phyloP scores from a whole-genome alignment of 164 flowering plant species.

The Aristolochia contorta region DNA sequence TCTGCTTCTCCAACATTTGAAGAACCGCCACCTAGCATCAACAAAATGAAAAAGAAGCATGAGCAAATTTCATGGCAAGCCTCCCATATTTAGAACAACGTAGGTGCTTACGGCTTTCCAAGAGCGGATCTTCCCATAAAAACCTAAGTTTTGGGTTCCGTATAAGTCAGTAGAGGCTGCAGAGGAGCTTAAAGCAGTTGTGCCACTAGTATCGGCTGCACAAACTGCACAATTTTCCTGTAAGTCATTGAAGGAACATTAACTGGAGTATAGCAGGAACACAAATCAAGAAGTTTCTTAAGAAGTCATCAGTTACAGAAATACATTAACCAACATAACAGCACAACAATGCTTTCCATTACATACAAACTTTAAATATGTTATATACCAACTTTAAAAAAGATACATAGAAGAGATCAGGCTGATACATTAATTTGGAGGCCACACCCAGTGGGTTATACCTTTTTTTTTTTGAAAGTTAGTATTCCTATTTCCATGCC shows the following conservation, averaged over 20 bases:
- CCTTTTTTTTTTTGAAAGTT: too few relatives aligned
- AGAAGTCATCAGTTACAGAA: not conserved
- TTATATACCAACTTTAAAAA: too few relatives aligned
- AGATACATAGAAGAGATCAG: too few relatives aligned
- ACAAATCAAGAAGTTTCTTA: not conserved
- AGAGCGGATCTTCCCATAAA: constrained; percentile 79
- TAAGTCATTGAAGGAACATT: constrained; percentile 3
- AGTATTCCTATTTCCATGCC: too few relatives aligned
- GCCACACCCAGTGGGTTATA: too few relatives aligned
- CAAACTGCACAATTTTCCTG: constrained; percentile 95
- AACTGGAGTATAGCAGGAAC: not conserved
- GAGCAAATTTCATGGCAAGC: not conserved
- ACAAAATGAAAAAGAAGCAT: constrained; percentile 1
- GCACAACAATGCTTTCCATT: too few relatives aligned
- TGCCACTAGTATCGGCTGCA: constrained; percentile 78
- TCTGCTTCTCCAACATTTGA: constrained; percentile 97
- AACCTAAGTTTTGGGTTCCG: constrained; percentile 80
- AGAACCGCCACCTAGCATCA: constrained; percentile 73
- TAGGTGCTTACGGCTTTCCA: constrained; percentile 86
- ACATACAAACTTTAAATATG: too few relatives aligned
- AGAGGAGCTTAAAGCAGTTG: constrained; percentile 65
- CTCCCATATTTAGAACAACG: not conserved
- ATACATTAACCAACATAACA: too few relatives aligned
- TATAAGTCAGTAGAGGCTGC: constrained; percentile 60
- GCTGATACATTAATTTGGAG: too few relatives aligned